Base-by-base conservation (phyloP, 1,139 yeast genomes). In the Geotrichum carabidarum region DNA sequence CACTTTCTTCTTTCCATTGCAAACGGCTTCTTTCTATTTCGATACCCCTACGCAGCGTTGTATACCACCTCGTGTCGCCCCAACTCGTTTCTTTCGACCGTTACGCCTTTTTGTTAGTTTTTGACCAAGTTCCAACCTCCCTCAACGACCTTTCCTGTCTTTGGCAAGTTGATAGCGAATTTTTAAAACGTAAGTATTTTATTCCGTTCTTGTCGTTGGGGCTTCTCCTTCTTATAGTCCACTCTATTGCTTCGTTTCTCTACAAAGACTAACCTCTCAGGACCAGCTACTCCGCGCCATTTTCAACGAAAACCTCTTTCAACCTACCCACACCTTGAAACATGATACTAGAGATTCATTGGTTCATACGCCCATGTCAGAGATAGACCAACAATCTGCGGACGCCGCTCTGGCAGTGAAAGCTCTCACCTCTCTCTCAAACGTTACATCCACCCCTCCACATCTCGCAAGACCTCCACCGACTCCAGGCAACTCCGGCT, bases 341-440 rank as follows among this genome's bases (percentile, higher is more conserved):
- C 51, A 51, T 51, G 54, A 40, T 46, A 51, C 22, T 42, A 42
- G 51, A 42, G 49, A 42, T 36, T 41, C 27, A 47, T 32, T 17
- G 30, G 35, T 35, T 17, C 41, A 44, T 34, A 45, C 37, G 35
- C 40, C 49, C 54, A 55, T 55, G 58, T 52, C 58, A 44, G 58
- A 55, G 55, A 55, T 55, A 55, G 55, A 55, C 42, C 53, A 49
- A 36, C 52, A 51, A 43, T 48, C 55, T 42, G 38, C 50, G 15
- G 50, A 50, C 40, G 51, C 49, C 49, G 44, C 53, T 12, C 47
- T 44, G 53, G 52, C 58, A 30, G 44, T 51, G 14, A 42, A 46
- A 32, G 55, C 53, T 31, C 38, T 51, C 17, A 38, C 54, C 17
- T 54, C 57, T 8, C 49, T 46, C n/a, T 38, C 57, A 12, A 32